A percentile compares a stretch with the other conserved stretches of the same genome.
phyloP scores from a whole-genome alignment of 805 yeast species.

The Yamadazyma ubonensis region DNA sequence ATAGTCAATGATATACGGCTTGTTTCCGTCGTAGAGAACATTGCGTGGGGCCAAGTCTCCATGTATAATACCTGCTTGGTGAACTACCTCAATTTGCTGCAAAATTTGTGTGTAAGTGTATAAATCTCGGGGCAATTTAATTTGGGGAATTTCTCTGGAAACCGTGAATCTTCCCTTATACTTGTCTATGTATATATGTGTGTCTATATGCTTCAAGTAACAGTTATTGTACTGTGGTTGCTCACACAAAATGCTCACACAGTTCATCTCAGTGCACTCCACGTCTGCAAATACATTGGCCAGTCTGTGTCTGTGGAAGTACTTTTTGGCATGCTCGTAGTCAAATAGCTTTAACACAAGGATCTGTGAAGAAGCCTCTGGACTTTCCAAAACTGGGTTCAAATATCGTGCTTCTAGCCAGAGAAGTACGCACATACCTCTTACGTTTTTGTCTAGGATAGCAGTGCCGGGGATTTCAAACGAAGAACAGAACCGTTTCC shows the following conservation, averaged over 20 bases:
- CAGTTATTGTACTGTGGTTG: slow-evolving; percentile 1
- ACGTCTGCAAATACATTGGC: not conserved
- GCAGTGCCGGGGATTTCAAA: no score
- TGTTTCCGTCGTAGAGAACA: slow-evolving; percentile 1
- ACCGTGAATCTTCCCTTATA: not conserved
- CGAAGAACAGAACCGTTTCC: no score
- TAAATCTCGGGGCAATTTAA: not conserved
- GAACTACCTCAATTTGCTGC: slow-evolving; percentile 1
- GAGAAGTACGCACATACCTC: no score
- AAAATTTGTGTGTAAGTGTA: not conserved
- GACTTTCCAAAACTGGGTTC: no score
- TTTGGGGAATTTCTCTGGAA: not conserved
- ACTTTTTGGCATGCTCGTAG: not conserved
- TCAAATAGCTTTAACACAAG: slow-evolving; percentile 1
- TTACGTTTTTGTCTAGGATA: no score
- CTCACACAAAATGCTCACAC: not conserved
- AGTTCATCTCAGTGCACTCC: slow-evolving; percentile 1
- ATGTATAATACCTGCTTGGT: not conserved
- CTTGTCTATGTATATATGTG: not conserved
- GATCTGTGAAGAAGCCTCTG: no score
- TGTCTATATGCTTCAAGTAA: slow-evolving; percentile 1
- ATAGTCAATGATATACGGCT: slow-evolving; percentile 1
- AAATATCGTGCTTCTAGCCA: no score
- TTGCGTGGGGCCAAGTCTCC: slow-evolving; percentile 3
- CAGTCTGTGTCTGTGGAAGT: not conserved